These are phyloP conservation scores for Aspergillus floridensis DNA, from an alignment of 2,329 filamentous ascomycete genomes.

Conservation along the genomic window DNA sequence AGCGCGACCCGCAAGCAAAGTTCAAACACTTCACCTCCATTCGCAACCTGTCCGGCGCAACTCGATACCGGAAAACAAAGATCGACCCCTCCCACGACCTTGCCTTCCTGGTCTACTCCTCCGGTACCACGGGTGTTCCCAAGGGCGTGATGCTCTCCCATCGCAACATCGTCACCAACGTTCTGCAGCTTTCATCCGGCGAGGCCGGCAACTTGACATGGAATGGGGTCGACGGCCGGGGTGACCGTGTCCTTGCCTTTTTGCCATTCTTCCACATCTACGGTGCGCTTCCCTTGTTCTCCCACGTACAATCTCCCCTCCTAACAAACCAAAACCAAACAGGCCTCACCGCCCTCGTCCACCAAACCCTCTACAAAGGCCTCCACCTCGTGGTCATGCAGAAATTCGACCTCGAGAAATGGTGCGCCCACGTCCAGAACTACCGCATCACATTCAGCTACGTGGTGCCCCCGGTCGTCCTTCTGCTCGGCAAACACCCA, in stretches of 20 bases:
- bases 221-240: conserved; percentile 58
- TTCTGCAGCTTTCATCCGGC: conserved; percentile 53
- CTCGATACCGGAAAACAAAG: conserved; percentile 59
- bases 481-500: conserved; percentile 77
- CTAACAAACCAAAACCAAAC: background rate
- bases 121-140: conserved; percentile 84
- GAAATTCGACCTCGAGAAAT: conserved; percentile 77
- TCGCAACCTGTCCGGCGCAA: conserved; percentile 60
- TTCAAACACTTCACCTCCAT: conserved; percentile 73
- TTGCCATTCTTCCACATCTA: conserved; percentile 93
- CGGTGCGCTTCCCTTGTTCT: conserved; percentile 48
- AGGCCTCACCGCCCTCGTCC: conserved; percentile 70
- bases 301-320: conserved; percentile 7
- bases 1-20: conserved; percentile 54
- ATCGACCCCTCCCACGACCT: conserved; percentile 69
- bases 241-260: conserved; percentile 73
- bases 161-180: conserved; percentile 75
- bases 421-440: conserved; percentile 73
- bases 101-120: conserved; percentile 83
- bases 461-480: conserved; percentile 78
- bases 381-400: conserved; percentile 68
- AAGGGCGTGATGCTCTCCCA: conserved; percentile 91
- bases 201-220: conserved; percentile 59
- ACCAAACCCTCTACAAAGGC: conserved; percentile 65
- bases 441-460: conserved; percentile 74